Evolutionary conservation across 768 basidiomycete genomes (phyloP).

Genomic region (Pleurotus citrinopileatus): DNA sequence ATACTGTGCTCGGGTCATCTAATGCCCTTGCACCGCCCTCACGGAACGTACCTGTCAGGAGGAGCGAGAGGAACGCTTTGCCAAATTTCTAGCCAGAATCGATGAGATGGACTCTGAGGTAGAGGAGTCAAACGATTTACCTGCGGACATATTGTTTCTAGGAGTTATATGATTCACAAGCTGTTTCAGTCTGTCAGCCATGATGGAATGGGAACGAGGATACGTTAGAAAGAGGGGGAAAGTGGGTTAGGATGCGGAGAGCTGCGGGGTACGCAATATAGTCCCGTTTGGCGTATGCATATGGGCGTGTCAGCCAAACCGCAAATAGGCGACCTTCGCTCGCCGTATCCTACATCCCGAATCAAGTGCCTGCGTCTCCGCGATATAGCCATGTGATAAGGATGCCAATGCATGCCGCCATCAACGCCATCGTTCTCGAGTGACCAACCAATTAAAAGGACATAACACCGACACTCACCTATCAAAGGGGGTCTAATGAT

Average conservation of each 20-base stretch:
- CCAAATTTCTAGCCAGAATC: conserved; percentile 58
- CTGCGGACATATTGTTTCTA: conserved; percentile 34
- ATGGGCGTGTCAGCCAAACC: too few species aligned
- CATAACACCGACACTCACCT: too few species aligned
- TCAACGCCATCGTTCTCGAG: too few species aligned
- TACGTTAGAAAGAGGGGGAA: too few species aligned
- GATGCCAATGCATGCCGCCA: not conserved
- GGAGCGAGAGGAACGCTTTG: conserved; percentile 77
- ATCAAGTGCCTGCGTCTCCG: not conserved
- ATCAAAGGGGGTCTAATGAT: too few species aligned
- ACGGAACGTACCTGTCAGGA: conserved; percentile 64
- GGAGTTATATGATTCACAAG: conserved; percentile 49
- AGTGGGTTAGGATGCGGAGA: too few species aligned
- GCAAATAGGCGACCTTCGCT: too few species aligned
- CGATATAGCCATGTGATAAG: not conserved
- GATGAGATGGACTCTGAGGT: conserved; percentile 12
- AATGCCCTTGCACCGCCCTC: not conserved
- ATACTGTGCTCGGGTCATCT: conserved; percentile 46
- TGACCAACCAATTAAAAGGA: too few species aligned
- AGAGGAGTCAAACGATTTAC: conserved; percentile 31
- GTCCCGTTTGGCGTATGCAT: not conserved
- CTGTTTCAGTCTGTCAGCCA: conserved; percentile 62
- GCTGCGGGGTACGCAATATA: not conserved
- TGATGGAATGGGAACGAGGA: conserved; percentile 19
- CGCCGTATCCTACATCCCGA: not conserved